These are phyloP conservation scores for Camelina hispida DNA, from an alignment of 345 rosid genomes.

Conservation along the genomic window DNA sequence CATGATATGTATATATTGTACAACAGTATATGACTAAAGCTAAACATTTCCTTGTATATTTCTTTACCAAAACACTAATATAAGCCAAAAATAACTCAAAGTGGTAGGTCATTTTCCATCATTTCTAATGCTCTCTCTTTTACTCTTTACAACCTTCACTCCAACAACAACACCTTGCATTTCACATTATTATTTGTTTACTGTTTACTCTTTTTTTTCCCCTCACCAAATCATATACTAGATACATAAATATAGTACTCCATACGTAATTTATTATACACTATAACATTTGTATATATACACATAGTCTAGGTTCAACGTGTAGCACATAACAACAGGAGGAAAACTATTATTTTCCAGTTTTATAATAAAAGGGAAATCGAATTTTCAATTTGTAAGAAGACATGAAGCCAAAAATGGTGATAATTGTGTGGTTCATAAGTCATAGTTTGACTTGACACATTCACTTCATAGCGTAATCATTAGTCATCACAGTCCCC, in stretches of 20 bases:
- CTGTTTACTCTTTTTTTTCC: not conserved
- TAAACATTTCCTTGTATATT: not conserved
- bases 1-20: not conserved
- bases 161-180: not conserved
- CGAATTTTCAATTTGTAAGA: not conserved
- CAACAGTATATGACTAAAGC: not conserved
- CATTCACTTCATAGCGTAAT: not conserved
- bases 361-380: not conserved
- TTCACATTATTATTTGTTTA: not conserved
- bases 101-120: conserved; percentile 1
- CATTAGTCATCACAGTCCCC: not conserved
- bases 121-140: not conserved
- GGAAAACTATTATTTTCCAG: not conserved
- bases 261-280: not conserved
- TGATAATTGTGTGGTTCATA: not conserved
- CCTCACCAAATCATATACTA: not conserved
- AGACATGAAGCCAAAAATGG: not conserved
- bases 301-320: conserved; percentile 8
- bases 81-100: conserved; percentile 3
- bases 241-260: not conserved
- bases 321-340: not conserved
- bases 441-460: conserved; percentile 9
- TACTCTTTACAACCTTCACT: conserved; percentile 16
- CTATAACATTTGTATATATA: conserved; percentile 1
- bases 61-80: not conserved